Percentiles rank a stretch among this genome's conserved stretches.
phyloP scores from a whole-genome alignment of 257 asterid species.

The Thymus mandschuricus region DNA sequence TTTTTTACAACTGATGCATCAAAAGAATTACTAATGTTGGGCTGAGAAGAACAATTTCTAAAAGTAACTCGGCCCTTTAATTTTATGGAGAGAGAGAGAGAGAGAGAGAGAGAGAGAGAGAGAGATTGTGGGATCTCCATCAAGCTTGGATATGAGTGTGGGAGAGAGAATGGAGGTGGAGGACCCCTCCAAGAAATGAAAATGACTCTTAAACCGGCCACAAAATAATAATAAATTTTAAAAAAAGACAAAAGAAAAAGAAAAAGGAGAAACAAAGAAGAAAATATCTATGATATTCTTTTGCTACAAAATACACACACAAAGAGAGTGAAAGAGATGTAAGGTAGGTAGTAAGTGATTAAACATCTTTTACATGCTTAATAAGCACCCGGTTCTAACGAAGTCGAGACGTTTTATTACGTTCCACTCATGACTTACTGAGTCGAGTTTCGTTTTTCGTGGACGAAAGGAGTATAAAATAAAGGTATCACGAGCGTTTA shows the following conservation, averaged over 20 bases:
- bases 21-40: neutral
- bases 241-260: neutral
- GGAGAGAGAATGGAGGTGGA: constrained; percentile 38
- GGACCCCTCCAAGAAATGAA: constrained; percentile 41
- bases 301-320: neutral
- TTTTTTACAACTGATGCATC: neutral
- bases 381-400: no score
- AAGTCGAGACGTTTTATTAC: no score
- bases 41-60: neutral
- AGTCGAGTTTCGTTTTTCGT: no score
- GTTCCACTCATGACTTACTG: no score
- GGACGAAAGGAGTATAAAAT: neutral
- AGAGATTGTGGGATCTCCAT: constrained; percentile 37
- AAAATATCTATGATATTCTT: neutral
- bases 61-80: constrained; percentile 14
- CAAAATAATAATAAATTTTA: neutral
- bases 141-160: constrained; percentile 55
- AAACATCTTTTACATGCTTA: neutral
- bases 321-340: constrained; percentile 12
- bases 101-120: constrained; percentile 24
- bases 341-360: constrained; percentile 9
- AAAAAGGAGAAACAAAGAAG: neutral
- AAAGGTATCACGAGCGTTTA: neutral
- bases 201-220: constrained; percentile 20
- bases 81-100: neutral